phyloP scores from a whole-genome alignment of 108 stramenopile species.

The Pseudonitzschia pungens region DNA sequence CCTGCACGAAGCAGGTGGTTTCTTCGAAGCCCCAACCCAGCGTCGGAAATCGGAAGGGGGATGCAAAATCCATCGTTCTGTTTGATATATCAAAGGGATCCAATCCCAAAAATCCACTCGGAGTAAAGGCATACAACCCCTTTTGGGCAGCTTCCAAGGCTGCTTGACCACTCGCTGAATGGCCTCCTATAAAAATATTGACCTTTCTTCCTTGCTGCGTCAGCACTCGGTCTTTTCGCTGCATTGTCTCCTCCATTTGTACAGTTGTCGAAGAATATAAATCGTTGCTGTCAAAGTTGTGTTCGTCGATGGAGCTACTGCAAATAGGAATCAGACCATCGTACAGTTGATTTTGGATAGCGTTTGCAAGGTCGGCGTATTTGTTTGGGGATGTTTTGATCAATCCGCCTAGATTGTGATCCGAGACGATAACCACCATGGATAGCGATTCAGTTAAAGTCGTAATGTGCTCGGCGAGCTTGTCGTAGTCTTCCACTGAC shows the following conservation, averaged over 20 bases:
- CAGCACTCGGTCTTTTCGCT: not conserved
- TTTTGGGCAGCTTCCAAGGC: constrained; percentile 23
- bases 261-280: not conserved
- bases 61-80: not conserved
- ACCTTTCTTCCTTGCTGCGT: not conserved
- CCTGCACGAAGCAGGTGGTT: constrained; percentile 32
- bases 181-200: constrained; percentile 27
- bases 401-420: not conserved
- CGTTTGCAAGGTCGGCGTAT: not conserved
- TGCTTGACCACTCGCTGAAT: constrained; percentile 39
- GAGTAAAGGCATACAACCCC: not conserved
- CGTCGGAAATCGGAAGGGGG: constrained; percentile 4
- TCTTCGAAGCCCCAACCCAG: constrained; percentile 33
- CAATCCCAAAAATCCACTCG: constrained; percentile 32
- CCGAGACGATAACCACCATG: not conserved
- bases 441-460: not conserved
- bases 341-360: not conserved
- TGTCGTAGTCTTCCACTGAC: constrained; percentile 16
- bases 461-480: not conserved
- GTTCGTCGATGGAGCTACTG: not conserved
- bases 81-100: constrained; percentile 27
- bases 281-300: not conserved
- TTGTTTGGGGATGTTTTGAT: not conserved
- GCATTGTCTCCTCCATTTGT: not conserved
- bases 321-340: not conserved